Evolutionary conservation across 805 yeast genomes (phyloP).

Genomic region (Hanseniaspora singularis): DNA sequence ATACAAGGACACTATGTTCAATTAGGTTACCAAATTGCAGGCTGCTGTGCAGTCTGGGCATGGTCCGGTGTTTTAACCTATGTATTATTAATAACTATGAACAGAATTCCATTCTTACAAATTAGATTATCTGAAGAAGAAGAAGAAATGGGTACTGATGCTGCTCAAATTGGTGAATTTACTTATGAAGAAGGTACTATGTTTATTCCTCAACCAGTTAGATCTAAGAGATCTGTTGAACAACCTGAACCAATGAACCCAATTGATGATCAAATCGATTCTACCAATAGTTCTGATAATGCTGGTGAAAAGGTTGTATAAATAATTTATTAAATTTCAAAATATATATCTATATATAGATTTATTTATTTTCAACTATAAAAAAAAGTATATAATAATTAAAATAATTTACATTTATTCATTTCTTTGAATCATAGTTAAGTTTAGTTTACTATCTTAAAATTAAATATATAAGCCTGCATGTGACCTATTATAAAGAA

Average conservation of each 20-base stretch:
- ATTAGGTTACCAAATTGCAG: conserved; percentile 82
- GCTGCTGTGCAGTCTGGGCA: conserved; percentile 50
- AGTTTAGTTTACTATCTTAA: no score
- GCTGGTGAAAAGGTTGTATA: conserved; percentile 14
- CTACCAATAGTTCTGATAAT: conserved; percentile 10
- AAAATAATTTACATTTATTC: no score
- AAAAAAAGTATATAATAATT: no score
- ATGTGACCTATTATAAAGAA: no score
- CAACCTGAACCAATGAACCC: conserved; percentile 24
- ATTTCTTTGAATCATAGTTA: no score
- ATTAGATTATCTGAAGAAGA: conserved; percentile 76
- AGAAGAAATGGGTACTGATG: conserved; percentile 80
- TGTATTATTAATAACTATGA: conserved; percentile 51
- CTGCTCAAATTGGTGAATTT: conserved; percentile 81
- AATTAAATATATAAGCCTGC: no score
- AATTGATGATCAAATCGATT: conserved; percentile 30
- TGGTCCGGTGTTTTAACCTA: conserved; percentile 72
- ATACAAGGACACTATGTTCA: conserved; percentile 70
- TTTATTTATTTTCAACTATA: background rate
- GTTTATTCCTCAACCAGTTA: conserved; percentile 67
- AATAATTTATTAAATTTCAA: background rate
- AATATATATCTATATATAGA: background rate
- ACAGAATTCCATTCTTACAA: conserved; percentile 67
- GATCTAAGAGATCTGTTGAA: conserved; percentile 37
- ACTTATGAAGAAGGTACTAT: conserved; percentile 55